Base-by-base conservation (phyloP, 2,329 filamentous ascomycete species). In the Colletotrichum sp. region DNA sequence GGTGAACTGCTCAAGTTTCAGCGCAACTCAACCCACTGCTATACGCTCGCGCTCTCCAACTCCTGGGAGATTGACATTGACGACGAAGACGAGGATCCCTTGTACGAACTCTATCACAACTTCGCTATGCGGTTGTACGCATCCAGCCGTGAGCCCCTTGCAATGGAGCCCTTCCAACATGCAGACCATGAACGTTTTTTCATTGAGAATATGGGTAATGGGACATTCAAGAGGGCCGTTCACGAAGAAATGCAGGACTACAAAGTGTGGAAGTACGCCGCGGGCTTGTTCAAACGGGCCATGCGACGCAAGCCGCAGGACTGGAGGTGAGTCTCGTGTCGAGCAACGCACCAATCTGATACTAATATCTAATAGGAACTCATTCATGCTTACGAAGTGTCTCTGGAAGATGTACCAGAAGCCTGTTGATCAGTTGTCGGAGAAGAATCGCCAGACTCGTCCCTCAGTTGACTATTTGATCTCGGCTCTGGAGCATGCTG, bases 11-110 rank as follows among this genome's bases (percentile, higher is more conserved):
- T 95, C 28, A 92, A 91, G 68, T 91, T 94, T 76, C 95, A 98
- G 82, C 91, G 95, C 36, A 92, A 92, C 80, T 93, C 95, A 2
- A 96, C 98, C 61, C 95, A 98, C 83, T 96, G 95, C 82, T 95
- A 94, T 79, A 91, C 89, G 0, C 85, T 92, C 52, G 90, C 90
- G 0, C 80, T 92, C 16, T 92, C 91, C 0, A 88, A 92, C 77
- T 92, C 89, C 0, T 87, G 86, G 75, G 83, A 86, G 19, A 84
- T 84, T 13, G 84, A 87, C 5, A 83, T 87, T 2, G 85, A 87
- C 15, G 82, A 81, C 4, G 86, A 87, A 22, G 89, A 90, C 63
- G 86, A 87, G 12, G 90, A 91, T 71, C 87, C 90, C 8, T 82
- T 92, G 8, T 88, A 91, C 76, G 90, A 92, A 76, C 83, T 92